phyloP scores from a whole-genome alignment of 805 yeast genomes.

The Phaffomyces thermotolerans region DNA sequence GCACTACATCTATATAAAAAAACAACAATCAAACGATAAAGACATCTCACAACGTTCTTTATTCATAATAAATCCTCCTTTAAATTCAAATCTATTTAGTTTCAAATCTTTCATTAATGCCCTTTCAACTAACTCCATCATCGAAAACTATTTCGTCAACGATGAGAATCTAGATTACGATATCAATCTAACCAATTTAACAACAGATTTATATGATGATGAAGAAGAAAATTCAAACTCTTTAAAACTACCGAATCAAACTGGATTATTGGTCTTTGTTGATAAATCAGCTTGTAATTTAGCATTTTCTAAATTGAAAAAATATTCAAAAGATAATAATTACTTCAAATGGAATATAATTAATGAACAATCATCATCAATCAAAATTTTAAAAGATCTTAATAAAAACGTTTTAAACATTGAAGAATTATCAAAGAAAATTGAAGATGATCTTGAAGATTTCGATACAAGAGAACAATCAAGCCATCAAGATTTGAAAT shows the following conservation, averaged over 20 bases:
- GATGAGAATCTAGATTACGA: constrained; percentile 38
- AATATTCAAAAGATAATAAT: constrained; percentile 32
- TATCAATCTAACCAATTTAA: constrained; percentile 49
- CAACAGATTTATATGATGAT: constrained; percentile 45
- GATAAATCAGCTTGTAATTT: constrained; percentile 62
- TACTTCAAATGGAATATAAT: constrained; percentile 20
- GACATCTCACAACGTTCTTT: constrained; percentile 47
- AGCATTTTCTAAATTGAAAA: constrained; percentile 57
- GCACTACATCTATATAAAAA: constrained; percentile 62
- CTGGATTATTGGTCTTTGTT: constrained; percentile 66
- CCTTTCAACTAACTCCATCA: constrained; percentile 56
- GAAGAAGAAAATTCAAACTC: constrained; percentile 15
- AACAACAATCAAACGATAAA: constrained; percentile 43
- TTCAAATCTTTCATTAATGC: constrained; percentile 21
- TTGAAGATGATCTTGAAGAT: constrained; percentile 53
- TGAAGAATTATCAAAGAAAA: constrained; percentile 42
- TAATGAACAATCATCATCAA: constrained; percentile 26
- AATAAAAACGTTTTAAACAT: constrained; percentile 36
- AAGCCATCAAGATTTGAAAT: constrained; percentile 46
- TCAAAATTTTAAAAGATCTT: constrained; percentile 36
- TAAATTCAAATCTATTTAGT: constrained; percentile 53
- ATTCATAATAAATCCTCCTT: constrained; percentile 75
- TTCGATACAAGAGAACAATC: constrained; percentile 68
- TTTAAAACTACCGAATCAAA: constrained; percentile 58
- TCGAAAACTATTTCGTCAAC: constrained; percentile 42